These are phyloP conservation scores for Colletotrichum lindemuthianum DNA, from an alignment of 2,329 filamentous ascomycete species.

Conservation along the genomic window DNA sequence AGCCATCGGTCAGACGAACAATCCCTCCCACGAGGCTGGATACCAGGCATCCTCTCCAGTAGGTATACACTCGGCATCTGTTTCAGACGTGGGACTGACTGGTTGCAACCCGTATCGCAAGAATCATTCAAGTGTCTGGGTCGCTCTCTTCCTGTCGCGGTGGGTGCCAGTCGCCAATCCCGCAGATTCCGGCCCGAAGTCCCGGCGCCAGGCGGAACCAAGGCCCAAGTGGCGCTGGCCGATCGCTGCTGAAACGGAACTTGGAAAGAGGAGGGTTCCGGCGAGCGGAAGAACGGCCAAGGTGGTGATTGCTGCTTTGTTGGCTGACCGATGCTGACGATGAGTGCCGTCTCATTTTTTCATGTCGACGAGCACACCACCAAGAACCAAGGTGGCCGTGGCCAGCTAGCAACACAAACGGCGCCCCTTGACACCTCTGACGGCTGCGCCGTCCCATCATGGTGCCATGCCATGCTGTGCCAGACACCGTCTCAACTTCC, in stretches of 20 bases:
- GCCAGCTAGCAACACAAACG: background rate
- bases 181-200: slow-evolving; percentile 14
- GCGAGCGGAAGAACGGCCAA: slow-evolving; percentile 11
- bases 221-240: background rate
- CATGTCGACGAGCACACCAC: background rate
- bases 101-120: slow-evolving; percentile 23
- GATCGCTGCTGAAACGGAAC: slow-evolving; percentile 9
- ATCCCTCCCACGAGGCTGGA: background rate
- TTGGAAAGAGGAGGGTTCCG: slow-evolving; percentile 3
- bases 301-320: slow-evolving; percentile 8
- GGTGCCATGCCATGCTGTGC: slow-evolving; percentile 23
- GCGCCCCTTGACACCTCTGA: slow-evolving; percentile 14
- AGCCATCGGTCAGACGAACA: slow-evolving; percentile 15
- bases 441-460: slow-evolving; percentile 31
- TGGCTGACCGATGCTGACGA: slow-evolving; percentile 26
- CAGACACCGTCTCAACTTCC: slow-evolving; percentile 28
- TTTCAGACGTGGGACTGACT: slow-evolving; percentile 28
- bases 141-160: slow-evolving; percentile 10
- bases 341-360: background rate
- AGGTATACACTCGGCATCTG: slow-evolving; percentile 25
- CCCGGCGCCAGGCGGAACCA: slow-evolving; percentile 16
- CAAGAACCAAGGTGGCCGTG: background rate
- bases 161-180: slow-evolving; percentile 24
- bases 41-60: slow-evolving; percentile 1
- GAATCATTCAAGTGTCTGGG: slow-evolving; percentile 15